Conservation (phyloP, 495 filamentous ascomycete genomes). For the Sabuloglossum arenarium region DNA sequence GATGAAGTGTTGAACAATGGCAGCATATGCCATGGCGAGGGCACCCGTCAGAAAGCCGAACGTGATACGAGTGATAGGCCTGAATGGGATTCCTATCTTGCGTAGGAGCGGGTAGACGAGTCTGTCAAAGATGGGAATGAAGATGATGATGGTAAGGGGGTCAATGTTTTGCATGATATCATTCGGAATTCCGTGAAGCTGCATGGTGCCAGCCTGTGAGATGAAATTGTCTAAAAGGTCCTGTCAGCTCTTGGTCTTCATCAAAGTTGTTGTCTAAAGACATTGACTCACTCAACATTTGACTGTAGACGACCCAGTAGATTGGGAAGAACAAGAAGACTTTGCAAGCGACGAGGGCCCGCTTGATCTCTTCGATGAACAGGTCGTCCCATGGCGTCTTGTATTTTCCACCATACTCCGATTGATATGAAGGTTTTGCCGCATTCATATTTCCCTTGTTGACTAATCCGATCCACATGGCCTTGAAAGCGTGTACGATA, state of each 20-base stretch:
- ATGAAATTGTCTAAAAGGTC: constrained; percentile 36
- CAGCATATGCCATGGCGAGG: constrained; percentile 40
- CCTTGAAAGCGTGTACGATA: constrained; percentile 38
- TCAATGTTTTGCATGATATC: constrained; percentile 63
- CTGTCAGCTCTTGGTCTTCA: background rate
- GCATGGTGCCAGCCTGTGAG: constrained; percentile 32
- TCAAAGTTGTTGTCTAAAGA: background rate
- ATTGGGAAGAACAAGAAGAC: constrained; percentile 39
- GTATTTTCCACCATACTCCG: constrained; percentile 20
- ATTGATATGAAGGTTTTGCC: constrained; percentile 37
- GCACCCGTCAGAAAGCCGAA: constrained; percentile 46
- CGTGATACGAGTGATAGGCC: constrained; percentile 53
- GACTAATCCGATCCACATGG: constrained; percentile 33
- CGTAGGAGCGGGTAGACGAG: constrained; percentile 47
- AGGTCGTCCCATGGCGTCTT: constrained; percentile 34
- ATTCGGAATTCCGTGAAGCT: constrained; percentile 38
- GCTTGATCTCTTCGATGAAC: constrained; percentile 42
- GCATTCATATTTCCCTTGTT: constrained; percentile 23
- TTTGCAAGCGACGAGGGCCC: constrained; percentile 35
- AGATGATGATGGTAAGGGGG: constrained; percentile 48
- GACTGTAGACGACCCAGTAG: constrained; percentile 40
- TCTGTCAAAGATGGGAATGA: constrained; percentile 49
- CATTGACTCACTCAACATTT: constrained; percentile 22
- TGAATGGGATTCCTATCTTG: constrained; percentile 40
- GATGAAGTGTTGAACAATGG: constrained; percentile 52